A percentile compares a stretch with the other conserved stretches of the same genome.
phyloP scores from a whole-genome alignment of 2,329 filamentous ascomycete species.

The Kalmusia sp. region DNA sequence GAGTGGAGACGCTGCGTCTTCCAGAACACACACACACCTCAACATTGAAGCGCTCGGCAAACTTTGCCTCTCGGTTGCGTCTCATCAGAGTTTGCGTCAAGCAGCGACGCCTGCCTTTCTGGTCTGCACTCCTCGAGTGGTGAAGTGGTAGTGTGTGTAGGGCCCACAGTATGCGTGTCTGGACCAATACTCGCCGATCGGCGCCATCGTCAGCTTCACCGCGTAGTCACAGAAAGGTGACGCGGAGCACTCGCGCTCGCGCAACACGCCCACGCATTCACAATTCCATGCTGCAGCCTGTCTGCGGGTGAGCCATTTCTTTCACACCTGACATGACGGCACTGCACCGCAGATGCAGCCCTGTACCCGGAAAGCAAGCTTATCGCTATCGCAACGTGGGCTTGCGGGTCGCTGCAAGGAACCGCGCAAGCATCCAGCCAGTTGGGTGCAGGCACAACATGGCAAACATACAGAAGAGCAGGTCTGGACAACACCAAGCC shows the following conservation, averaged over 20 bases:
- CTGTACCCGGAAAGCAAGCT: neutral
- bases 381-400: conserved; percentile 7
- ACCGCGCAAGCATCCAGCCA: neutral
- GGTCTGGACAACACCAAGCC: neutral
- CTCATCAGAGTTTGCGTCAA: neutral
- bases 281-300: conserved; percentile 3
- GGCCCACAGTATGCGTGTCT: no score
- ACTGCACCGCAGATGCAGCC: conserved; percentile 1
- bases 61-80: neutral
- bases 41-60: neutral
- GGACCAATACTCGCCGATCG: no score
- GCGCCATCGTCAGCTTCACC: no score
- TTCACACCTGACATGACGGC: neutral
- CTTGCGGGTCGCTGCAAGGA: conserved; percentile 4
- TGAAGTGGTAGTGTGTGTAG: no score
- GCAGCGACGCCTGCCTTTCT: neutral
- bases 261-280: neutral
- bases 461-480: neutral
- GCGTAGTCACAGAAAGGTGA: neutral
- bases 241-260: neutral
- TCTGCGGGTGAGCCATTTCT: conserved; percentile 14
- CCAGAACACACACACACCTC: conserved; percentile 1
- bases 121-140: neutral
- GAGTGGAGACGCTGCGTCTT: conserved; percentile 8
- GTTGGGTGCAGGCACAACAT: neutral